phyloP scores from a whole-genome alignment of 345 rosid genomes.

The Camelina laxa region DNA sequence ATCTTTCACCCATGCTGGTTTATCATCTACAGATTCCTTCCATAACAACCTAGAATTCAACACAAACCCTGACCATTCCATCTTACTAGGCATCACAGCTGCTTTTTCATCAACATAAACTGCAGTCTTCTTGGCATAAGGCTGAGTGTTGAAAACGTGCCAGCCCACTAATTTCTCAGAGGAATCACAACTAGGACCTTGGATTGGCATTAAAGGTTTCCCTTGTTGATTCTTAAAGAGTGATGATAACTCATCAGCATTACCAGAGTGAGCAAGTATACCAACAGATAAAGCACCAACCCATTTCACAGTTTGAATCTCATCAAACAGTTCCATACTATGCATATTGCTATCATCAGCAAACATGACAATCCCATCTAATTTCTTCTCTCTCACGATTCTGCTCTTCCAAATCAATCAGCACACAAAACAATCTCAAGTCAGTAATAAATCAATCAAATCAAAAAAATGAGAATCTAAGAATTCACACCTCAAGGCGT shows the following conservation, averaged over 20 bases:
- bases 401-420: conserved; percentile 53
- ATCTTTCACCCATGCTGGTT: conserved; percentile 76
- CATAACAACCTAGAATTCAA: conserved; percentile 86
- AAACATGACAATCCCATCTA: conserved; percentile 94
- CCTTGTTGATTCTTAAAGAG: conserved; percentile 28
- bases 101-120: conserved; percentile 70
- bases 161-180: conserved; percentile 75
- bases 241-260: conserved; percentile 51
- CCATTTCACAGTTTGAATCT: conserved; percentile 90
- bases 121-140: conserved; percentile 62
- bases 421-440: conserved; percentile 5
- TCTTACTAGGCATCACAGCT: conserved; percentile 72
- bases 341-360: conserved; percentile 98
- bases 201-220: conserved; percentile 63
- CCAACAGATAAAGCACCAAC: conserved; percentile 88
- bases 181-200: conserved; percentile 97
- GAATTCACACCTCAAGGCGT: conserved; percentile 76
- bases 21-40: conserved; percentile 63
- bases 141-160: conserved; percentile 72
- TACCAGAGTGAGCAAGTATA: conserved; percentile 68
- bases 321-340: conserved; percentile 92
- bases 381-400: conserved; percentile 75
- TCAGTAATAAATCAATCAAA: conserved; percentile 5
- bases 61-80: conserved; percentile 98
- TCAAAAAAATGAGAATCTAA: background rate